Evolutionary conservation across 306 rosid genomes (phyloP).

Genomic region (Vicia villosa): DNA sequence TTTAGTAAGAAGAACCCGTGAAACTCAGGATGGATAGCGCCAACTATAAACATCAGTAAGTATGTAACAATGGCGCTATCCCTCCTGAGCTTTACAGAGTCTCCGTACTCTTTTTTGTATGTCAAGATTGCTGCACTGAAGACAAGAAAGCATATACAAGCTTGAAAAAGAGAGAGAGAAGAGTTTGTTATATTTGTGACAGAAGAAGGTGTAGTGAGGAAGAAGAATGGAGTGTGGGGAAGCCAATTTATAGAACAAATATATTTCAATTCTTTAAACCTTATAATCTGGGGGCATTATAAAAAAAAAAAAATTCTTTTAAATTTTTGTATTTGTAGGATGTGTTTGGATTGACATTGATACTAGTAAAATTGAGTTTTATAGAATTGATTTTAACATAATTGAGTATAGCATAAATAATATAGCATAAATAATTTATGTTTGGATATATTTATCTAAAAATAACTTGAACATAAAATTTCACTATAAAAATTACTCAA

Average conservation of each 20-base stretch:
- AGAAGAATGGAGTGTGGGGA: conserved; percentile 20
- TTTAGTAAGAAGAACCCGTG: conserved; percentile 53
- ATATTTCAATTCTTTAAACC: too few species aligned
- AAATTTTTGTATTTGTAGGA: too few species aligned
- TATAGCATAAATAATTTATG: too few species aligned
- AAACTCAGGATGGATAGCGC: conserved; percentile 95
- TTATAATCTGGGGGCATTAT: too few species aligned
- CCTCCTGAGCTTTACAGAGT: conserved; percentile 93
- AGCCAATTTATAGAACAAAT: conserved; percentile 55
- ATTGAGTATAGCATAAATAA: too few species aligned
- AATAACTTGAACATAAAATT: too few species aligned
- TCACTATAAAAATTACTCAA: too few species aligned
- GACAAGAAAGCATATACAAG: neutral
- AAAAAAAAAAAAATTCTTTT: too few species aligned
- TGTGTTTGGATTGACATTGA: too few species aligned
- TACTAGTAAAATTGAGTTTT: too few species aligned
- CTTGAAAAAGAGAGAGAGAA: neutral
- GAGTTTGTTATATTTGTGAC: neutral
- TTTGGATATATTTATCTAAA: too few species aligned
- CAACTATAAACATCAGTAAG: neutral
- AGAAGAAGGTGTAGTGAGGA: neutral
- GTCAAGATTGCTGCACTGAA: neutral
- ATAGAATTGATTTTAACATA: too few species aligned
- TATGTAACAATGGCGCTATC: conserved; percentile 62
- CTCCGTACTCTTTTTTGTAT: conserved; percentile 39